Conservation (phyloP, 345 rosid species). For the Populus ilicifolia region DNA sequence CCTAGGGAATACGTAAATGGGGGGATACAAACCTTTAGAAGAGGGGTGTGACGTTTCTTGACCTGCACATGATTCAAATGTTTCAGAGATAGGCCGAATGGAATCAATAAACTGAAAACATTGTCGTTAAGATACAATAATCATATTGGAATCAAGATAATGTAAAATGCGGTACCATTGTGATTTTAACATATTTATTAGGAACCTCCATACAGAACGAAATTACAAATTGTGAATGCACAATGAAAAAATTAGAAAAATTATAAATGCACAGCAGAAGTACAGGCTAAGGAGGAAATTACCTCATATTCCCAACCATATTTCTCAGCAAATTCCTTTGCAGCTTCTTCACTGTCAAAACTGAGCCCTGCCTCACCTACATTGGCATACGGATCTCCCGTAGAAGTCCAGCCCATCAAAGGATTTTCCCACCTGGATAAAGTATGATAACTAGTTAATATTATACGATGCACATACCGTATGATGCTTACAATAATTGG, state of each 20-base stretch:
- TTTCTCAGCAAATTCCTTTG: slow-evolving; percentile 75
- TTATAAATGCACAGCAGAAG: not conserved
- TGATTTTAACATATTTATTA: not conserved
- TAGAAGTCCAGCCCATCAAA: slow-evolving; percentile 98
- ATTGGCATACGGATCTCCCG: slow-evolving; percentile 95
- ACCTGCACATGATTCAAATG: slow-evolving; percentile 44
- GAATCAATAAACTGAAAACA: not conserved
- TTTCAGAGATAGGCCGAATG: not conserved
- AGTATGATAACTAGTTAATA: not conserved
- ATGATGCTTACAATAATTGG: not conserved
- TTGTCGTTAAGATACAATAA: no score
- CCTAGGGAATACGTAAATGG: not conserved
- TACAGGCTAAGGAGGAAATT: slow-evolving; percentile 6
- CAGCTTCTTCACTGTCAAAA: slow-evolving; percentile 79
- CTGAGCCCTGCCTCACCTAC: slow-evolving; percentile 80
- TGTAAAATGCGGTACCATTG: not conserved
- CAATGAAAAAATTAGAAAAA: no score
- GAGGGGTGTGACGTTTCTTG: slow-evolving; percentile 62
- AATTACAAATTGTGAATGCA: no score
- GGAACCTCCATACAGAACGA: not conserved
- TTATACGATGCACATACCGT: not conserved
- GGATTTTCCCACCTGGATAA: slow-evolving; percentile 93
- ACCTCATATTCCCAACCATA: slow-evolving; percentile 92
- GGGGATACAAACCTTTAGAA: slow-evolving; percentile 46
- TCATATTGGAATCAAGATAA: not conserved